These are phyloP conservation scores for Circinella minor DNA, from an alignment of 371 early-diverging fungal genomes.

Conservation along the genomic window DNA sequence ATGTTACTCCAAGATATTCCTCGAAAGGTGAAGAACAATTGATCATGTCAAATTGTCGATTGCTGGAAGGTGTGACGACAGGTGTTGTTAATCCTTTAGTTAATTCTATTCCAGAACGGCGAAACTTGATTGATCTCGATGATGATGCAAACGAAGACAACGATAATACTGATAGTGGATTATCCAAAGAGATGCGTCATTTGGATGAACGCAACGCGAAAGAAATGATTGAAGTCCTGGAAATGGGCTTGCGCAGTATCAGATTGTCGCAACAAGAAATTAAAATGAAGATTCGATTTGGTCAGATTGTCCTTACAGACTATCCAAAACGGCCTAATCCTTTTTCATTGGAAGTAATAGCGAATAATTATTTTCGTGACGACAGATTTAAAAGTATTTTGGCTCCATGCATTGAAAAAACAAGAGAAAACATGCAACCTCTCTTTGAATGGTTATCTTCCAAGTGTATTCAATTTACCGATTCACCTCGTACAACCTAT, in stretches of 20 bases:
- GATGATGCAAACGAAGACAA: constrained; percentile 16
- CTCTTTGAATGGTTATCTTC: constrained; percentile 25
- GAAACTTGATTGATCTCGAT: constrained; percentile 30
- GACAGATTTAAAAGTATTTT: constrained; percentile 20
- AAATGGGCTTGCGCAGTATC: constrained; percentile 41
- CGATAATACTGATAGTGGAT: constrained; percentile 4
- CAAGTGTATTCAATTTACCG: constrained; percentile 17
- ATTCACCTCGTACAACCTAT: constrained; percentile 24
- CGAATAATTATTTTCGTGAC: constrained; percentile 22
- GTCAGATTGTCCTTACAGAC: constrained; percentile 30
- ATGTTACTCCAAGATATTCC: constrained; percentile 21
- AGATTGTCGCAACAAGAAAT: constrained; percentile 46
- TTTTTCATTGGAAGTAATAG: constrained; percentile 11
- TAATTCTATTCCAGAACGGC: not conserved
- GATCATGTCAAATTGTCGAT: constrained; percentile 25
- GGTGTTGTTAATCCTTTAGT: constrained; percentile 21
- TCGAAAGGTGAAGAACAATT: constrained; percentile 14
- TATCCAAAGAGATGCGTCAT: constrained; percentile 15
- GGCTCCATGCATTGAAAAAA: constrained; percentile 30
- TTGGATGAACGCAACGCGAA: constrained; percentile 33
- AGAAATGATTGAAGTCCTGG: constrained; percentile 19
- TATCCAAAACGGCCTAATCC: constrained; percentile 9
- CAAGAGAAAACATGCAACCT: constrained; percentile 17
- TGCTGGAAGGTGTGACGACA: constrained; percentile 29
- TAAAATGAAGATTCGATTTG: constrained; percentile 48